A percentile compares a stretch with the other conserved stretches of the same genome.
These are phyloP conservation scores for Galium porrigens DNA, from an alignment of 305 asterid genomes.

Conservation along the genomic window DNA sequence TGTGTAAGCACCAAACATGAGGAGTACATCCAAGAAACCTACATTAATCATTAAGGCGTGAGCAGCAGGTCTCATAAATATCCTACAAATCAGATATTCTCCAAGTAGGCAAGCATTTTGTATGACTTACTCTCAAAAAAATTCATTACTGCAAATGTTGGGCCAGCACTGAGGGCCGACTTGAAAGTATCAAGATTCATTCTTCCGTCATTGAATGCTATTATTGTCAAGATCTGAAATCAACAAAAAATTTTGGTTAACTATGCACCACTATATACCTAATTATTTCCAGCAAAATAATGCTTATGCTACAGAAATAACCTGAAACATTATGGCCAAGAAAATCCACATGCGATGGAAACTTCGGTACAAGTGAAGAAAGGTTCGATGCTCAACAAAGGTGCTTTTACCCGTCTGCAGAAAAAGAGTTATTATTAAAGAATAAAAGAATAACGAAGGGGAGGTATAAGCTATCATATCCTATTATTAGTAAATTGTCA, in stretches of 20 bases:
- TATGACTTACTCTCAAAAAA: conserved; percentile 68
- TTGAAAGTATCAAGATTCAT: conserved; percentile 58
- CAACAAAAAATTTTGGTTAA: neutral
- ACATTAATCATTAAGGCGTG: conserved; percentile 12
- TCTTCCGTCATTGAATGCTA: conserved; percentile 61
- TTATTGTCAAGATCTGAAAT: conserved; percentile 62
- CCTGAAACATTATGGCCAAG: conserved; percentile 89
- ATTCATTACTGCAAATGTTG: conserved; percentile 78
- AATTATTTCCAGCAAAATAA: conserved; percentile 5
- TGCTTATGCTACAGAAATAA: conserved; percentile 16
- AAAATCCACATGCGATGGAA: conserved; percentile 98
- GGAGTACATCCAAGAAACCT: conserved; percentile 76
- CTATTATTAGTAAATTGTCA: neutral
- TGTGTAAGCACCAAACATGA: conserved; percentile 92
- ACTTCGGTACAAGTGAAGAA: conserved; percentile 83
- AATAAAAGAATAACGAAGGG: neutral
- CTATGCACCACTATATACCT: neutral
- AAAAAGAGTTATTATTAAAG: conserved; percentile 10
- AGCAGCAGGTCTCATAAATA: neutral
- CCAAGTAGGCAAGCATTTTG: conserved; percentile 3
- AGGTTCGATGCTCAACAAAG: conserved; percentile 95
- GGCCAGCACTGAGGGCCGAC: conserved; percentile 70
- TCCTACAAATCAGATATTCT: neutral
- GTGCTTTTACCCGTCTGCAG: conserved; percentile 83
- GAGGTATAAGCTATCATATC: neutral